Percentiles rank a stretch among this genome's conserved stretches.
Evolutionary conservation across 345 rosid species (phyloP).

Genomic region (Trapa incisa): DNA sequence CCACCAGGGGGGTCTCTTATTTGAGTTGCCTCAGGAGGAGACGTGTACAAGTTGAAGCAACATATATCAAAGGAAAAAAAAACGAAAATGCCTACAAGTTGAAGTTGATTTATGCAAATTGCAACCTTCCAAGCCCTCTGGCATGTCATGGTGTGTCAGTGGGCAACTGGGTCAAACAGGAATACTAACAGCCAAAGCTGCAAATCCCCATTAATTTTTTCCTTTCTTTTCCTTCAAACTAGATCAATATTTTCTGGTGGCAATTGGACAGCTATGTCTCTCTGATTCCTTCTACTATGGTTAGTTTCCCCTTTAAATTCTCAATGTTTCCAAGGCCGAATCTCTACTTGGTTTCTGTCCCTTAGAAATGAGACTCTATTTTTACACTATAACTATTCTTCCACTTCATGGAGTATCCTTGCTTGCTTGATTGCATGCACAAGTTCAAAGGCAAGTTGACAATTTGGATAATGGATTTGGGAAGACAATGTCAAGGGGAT

Average conservation of each 20-base stretch:
- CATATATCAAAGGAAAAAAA: too few relatives aligned
- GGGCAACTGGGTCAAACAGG: too few relatives aligned
- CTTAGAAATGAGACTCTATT: background rate
- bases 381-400: background rate
- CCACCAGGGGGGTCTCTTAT: constrained; percentile 10
- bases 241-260: background rate
- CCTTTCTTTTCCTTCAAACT: too few relatives aligned
- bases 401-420: too few relatives aligned
- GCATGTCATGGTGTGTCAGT: too few relatives aligned
- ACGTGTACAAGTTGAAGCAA: too few relatives aligned
- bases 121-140: too few relatives aligned
- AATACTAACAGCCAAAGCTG: too few relatives aligned
- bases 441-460: background rate
- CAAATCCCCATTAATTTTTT: too few relatives aligned
- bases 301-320: background rate
- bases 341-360: background rate
- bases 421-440: too few relatives aligned
- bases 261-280: background rate
- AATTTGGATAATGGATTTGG: background rate
- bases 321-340: background rate
- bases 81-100: too few relatives aligned
- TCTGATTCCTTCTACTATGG: background rate
- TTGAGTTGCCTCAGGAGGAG: constrained; percentile 14
- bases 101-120: too few relatives aligned
- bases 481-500: background rate